phyloP scores from a whole-genome alignment of 1,284 basidiomycete genomes.

The Rhodotorula sp. region DNA sequence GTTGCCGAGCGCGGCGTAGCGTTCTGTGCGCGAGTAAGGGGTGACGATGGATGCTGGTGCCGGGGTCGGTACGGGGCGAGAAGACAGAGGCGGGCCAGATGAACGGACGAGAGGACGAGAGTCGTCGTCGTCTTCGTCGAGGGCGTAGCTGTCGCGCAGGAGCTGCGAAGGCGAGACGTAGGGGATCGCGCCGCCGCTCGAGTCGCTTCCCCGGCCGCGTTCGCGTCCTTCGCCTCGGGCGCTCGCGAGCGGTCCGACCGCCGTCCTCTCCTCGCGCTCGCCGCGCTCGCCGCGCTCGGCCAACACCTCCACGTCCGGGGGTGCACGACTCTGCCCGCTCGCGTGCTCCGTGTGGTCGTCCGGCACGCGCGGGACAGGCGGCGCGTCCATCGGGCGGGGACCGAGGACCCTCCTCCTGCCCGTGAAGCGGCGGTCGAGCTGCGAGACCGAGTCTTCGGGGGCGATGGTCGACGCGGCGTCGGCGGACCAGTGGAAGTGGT shows the following conservation, averaged over 20 bases:
- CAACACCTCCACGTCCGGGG: too few relatives aligned
- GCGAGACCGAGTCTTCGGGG: conserved; percentile 35
- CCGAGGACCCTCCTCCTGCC: conserved; percentile 22
- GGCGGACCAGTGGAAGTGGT: conserved; percentile 31
- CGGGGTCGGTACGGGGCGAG: too few relatives aligned
- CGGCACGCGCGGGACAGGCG: conserved; percentile 3
- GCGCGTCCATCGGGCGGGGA: conserved; percentile 25
- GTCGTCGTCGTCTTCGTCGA: conserved; percentile 22
- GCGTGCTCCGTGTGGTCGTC: conserved; percentile 11
- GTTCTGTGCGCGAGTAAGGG: conserved; percentile 14
- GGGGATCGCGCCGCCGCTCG: conserved; percentile 4
- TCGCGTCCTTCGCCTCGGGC: background rate
- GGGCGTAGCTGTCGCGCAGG: background rate
- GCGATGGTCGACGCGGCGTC: conserved; percentile 34
- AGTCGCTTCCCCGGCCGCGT: background rate
- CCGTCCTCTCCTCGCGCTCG: conserved; percentile 26
- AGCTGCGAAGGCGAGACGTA: conserved; percentile 4
- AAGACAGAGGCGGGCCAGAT: background rate
- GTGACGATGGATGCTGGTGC: conserved; percentile 1
- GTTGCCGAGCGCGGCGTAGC: conserved; percentile 26
- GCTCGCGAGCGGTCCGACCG: background rate
- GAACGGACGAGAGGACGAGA: conserved; percentile 14
- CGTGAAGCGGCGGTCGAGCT: conserved; percentile 34
- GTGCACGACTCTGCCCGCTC: conserved; percentile 24
- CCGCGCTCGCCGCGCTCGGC: too few relatives aligned